Conservation (phyloP, 176 grass and related monocot species). For the Stipa capillata region DNA sequence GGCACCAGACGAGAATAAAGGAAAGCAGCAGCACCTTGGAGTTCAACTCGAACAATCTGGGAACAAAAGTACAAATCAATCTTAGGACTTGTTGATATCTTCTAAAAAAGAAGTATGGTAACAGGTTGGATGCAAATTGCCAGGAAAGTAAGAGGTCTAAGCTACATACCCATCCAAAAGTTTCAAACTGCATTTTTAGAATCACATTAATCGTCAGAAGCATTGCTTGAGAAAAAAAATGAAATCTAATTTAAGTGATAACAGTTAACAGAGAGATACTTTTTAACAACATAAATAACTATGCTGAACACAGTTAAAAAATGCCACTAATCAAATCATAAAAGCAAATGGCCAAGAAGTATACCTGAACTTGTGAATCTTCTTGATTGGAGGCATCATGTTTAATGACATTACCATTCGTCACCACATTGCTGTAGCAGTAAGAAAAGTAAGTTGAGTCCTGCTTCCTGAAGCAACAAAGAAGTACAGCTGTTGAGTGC, state of each 20-base stretch:
- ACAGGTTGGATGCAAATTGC: not conserved
- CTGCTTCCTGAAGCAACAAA: slow-evolving; percentile 14
- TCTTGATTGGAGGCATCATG: not conserved
- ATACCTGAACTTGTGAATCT: slow-evolving; percentile 45
- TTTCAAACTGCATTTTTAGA: not conserved
- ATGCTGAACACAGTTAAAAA: not conserved
- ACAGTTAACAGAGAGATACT: not conserved
- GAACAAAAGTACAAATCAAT: not conserved
- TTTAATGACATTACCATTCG: slow-evolving; percentile 26
- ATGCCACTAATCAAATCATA: not conserved
- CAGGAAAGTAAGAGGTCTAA: not conserved
- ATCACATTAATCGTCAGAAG: not conserved
- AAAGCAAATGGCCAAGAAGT: not conserved
- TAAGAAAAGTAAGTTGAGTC: not conserved
- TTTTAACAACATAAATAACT: not conserved
- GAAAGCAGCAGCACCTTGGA: slow-evolving; percentile 53
- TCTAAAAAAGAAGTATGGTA: not conserved
- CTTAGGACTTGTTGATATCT: not conserved
- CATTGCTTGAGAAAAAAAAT: not conserved
- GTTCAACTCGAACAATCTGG: slow-evolving; percentile 59
- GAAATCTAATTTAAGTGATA: not conserved
- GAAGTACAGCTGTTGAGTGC: not conserved
- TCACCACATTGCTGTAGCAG: slow-evolving; percentile 20
- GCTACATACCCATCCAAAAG: not conserved
- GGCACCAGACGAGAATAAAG: slow-evolving; percentile 73